Evolutionary conservation across 805 yeast genomes (phyloP).

Genomic region (Yamadazyma philogaea): DNA sequence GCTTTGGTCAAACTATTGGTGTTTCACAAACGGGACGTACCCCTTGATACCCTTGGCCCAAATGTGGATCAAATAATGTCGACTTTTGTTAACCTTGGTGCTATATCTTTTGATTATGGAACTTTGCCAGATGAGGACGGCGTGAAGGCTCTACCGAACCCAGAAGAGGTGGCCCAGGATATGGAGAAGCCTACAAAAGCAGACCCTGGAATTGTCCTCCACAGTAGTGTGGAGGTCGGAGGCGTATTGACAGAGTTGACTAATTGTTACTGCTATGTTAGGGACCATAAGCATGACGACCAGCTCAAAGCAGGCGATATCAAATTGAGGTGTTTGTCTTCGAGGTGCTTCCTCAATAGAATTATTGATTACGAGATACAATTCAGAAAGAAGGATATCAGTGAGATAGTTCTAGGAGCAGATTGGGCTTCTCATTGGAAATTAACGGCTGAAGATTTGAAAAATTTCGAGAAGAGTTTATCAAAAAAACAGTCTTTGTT

Average conservation of each 20-base stretch:
- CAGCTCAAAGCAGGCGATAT: conserved; percentile 9
- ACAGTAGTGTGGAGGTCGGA: conserved; percentile 20
- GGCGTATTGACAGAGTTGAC: conserved; percentile 47
- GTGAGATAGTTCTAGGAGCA: conserved; percentile 34
- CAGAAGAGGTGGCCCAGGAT: conserved; percentile 6
- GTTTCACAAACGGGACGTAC: conserved; percentile 48
- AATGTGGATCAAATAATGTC: conserved; percentile 49
- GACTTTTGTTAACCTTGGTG: conserved; percentile 40
- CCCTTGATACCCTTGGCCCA: conserved; percentile 48
- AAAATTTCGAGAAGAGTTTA: conserved; percentile 47
- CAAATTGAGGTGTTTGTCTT: conserved; percentile 32
- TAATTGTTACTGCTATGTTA: conserved; percentile 42
- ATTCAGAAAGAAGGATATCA: conserved; percentile 22
- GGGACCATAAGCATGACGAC: conserved; percentile 18
- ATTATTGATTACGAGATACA: conserved; percentile 25
- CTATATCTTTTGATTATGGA: conserved; percentile 31
- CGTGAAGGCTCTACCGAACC: conserved; percentile 12
- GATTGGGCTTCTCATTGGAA: conserved; percentile 72
- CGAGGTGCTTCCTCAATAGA: conserved; percentile 33
- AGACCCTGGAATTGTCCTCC: conserved; percentile 17
- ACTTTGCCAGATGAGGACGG: conserved; percentile 13
- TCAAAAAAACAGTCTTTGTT: conserved; percentile 70
- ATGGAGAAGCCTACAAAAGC: conserved; percentile 10
- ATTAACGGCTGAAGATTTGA: conserved; percentile 50
- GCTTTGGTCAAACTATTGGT: conserved; percentile 50